These are phyloP conservation scores for Luffa acutangula DNA, from an alignment of 306 rosid genomes.

Conservation along the genomic window DNA sequence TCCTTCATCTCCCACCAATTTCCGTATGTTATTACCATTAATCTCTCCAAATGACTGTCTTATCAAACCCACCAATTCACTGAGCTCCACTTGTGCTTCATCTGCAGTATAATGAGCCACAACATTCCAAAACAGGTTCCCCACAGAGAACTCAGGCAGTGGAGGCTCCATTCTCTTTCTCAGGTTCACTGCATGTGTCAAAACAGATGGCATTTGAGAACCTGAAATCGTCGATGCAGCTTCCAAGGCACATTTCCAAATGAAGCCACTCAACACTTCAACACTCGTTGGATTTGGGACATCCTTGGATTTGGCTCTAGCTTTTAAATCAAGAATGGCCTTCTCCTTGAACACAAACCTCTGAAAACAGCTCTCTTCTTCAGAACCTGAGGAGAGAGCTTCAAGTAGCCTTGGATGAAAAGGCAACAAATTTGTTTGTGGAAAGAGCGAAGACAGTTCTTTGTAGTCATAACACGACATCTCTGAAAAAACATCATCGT, in stretches of 20 bases:
- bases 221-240: neutral
- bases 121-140: neutral
- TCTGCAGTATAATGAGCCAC: neutral
- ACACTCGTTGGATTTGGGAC: slow-evolving; percentile 14
- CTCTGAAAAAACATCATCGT: neutral
- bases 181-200: neutral
- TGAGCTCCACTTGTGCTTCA: neutral
- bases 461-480: neutral
- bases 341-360: slow-evolving; percentile 13
- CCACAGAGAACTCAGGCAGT: neutral
- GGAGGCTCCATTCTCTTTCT: slow-evolving; percentile 4
- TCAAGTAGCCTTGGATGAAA: neutral
- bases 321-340: neutral
- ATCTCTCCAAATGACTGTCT: neutral
- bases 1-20: neutral
- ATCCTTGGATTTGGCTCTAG: neutral
- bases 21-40: neutral
- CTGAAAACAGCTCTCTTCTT: neutral
- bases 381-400: neutral
- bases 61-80: neutral
- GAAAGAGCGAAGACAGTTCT: neutral
- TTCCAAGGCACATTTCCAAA: slow-evolving; percentile 11
- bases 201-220: neutral
- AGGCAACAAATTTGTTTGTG: neutral
- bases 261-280: slow-evolving; percentile 9